Base-by-base conservation (phyloP, 768 basidiomycete genomes). In the Rhodotorula toruloides region DNA sequence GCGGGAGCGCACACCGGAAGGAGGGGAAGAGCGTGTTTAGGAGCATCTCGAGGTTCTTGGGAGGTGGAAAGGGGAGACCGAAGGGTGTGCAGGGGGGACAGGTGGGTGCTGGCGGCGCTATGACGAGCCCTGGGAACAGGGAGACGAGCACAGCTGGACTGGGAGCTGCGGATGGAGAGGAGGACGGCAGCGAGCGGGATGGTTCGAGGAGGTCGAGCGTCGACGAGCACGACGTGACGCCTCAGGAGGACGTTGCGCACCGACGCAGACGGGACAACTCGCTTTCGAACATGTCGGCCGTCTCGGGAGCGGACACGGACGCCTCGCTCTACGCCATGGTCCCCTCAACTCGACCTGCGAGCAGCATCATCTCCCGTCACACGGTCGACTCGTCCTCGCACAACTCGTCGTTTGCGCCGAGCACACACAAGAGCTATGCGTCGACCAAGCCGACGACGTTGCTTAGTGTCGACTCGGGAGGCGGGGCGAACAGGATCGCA, bases 381-480 rank as follows among this genome's bases (percentile, higher is more conserved):
- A 61, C 70, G n/a, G 71, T 53, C 62, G 48, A 71, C 56, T 55
- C 74, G 61, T 63, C 60, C n/a, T 50, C 72, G n/a, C 50, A 64
- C 39, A 83, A 89, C 72, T 83, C 89, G 22, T 61, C 59, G 16
- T 83, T 86, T 59, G 90, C 89, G 0, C 90, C 91, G 78, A 84
- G 54, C 47, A 62, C 60, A 27, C 56, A 67, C 34, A 89, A 88
- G 11, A 68, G 48, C 39, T 63, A 68, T 42, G 76, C 67, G 1
- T 90, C 88, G 73, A 98, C 93, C 19, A 96, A 96, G 77, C 93
- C 91, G 4, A 98, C 93, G 10, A 98, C 93, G 0, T 78, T 97
- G 32, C 81, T 96, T n/a, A 91, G 89, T 72, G 84, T 94, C 67
- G 93, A 97, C 74, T 77, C 91, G 31, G 63, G 59, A 32, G 47